These are phyloP conservation scores for Pleurotus djamor DNA, from an alignment of 768 basidiomycete species.

Conservation along the genomic window DNA sequence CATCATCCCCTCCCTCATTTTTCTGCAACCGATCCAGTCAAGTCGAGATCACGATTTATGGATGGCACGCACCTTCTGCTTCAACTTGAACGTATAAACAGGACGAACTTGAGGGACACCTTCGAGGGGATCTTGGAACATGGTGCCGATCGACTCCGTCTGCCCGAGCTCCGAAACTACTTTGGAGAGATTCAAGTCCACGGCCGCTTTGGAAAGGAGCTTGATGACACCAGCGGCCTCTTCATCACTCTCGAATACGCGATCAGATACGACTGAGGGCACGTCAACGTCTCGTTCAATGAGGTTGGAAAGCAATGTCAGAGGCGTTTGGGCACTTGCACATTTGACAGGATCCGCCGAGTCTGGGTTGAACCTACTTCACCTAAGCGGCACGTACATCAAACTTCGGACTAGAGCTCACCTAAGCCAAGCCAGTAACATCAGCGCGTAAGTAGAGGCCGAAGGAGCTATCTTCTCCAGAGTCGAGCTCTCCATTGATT, in stretches of 20 bases:
- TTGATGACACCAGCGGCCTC: conserved; percentile 56
- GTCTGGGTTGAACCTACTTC: conserved; percentile 35
- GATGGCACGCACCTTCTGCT: conserved; percentile 18
- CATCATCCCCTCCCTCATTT: conserved; percentile 15
- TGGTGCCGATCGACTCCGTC: conserved; percentile 42
- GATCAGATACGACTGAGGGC: conserved; percentile 53
- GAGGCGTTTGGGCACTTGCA: conserved; percentile 17
- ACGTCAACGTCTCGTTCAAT: conserved; percentile 48
- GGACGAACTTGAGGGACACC: conserved; percentile 62
- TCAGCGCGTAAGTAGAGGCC: conserved; percentile 62
- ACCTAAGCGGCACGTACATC: neutral
- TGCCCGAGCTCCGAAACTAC: conserved; percentile 58
- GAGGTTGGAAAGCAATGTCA: conserved; percentile 40
- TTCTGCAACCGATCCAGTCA: neutral
- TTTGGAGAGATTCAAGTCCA: conserved; percentile 45
- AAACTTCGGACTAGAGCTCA: conserved; percentile 20
- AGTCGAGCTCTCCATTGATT: conserved; percentile 44
- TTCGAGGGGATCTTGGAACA: conserved; percentile 38
- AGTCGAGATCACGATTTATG: neutral
- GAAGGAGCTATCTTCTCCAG: conserved; percentile 46
- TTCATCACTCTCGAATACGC: conserved; percentile 49
- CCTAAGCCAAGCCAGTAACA: conserved; percentile 61
- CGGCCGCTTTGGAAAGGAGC: conserved; percentile 56
- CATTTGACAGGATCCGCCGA: conserved; percentile 17
- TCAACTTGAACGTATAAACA: conserved; percentile 38